Evolutionary conservation across 192 early-diverging fungal genomes (phyloP).

Genomic region (Nowakowskiella sp.): DNA sequence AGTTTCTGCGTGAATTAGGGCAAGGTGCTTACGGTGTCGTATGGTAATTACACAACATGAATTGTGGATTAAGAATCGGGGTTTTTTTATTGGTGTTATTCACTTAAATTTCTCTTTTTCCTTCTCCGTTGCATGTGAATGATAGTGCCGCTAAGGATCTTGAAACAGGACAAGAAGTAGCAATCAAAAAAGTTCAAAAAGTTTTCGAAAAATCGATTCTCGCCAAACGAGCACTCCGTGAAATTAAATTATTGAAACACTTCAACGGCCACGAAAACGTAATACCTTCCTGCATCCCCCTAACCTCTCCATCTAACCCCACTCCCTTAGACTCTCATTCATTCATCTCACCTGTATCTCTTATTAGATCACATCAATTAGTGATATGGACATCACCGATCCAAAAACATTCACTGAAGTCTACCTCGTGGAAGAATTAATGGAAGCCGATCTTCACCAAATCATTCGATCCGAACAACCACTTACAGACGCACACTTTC

Average conservation of each 20-base stretch:
- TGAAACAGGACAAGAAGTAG: slow-evolving; percentile 36
- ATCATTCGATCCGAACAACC: slow-evolving; percentile 86
- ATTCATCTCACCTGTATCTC: neutral
- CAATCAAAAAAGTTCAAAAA: slow-evolving; percentile 63
- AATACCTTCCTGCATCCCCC: slow-evolving; percentile 18
- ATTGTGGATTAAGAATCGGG: too few species aligned
- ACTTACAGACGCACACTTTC: slow-evolving; percentile 83
- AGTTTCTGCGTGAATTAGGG: slow-evolving; percentile 73
- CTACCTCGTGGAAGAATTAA: slow-evolving; percentile 82
- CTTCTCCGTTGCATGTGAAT: neutral
- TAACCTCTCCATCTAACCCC: neutral
- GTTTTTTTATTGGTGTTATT: too few species aligned
- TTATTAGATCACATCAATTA: slow-evolving; percentile 68
- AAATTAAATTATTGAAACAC: slow-evolving; percentile 63
- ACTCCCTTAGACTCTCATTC: too few species aligned
- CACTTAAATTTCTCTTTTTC: too few species aligned
- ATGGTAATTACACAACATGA: too few species aligned
- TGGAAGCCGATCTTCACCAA: slow-evolving; percentile 92
- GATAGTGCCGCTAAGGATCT: slow-evolving; percentile 11
- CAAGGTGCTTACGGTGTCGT: slow-evolving; percentile 87
- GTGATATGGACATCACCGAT: slow-evolving; percentile 70
- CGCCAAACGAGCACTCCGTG: slow-evolving; percentile 62
- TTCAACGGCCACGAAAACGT: slow-evolving; percentile 72
- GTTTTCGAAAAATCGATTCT: slow-evolving; percentile 61
- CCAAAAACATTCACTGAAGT: slow-evolving; percentile 74